Evolutionary conservation across 805 yeast genomes (phyloP).

Genomic region (Starmerella bombi): DNA sequence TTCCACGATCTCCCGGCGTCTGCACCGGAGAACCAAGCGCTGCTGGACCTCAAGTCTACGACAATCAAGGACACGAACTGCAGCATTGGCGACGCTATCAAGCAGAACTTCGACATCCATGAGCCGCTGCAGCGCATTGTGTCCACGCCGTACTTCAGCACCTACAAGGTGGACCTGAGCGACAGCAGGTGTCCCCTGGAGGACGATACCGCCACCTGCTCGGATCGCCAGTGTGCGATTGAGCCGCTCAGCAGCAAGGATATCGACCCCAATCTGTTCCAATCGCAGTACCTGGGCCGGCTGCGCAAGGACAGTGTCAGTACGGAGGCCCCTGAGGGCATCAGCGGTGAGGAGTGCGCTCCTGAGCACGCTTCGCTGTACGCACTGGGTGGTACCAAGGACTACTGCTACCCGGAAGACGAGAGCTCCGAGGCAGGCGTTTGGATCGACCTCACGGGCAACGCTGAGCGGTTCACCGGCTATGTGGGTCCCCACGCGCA

Average conservation of each 20-base stretch:
- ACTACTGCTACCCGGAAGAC: conserved; percentile 35
- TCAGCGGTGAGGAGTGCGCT: conserved; percentile 16
- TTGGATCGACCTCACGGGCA: conserved; percentile 70
- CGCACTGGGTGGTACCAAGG: conserved; percentile 5
- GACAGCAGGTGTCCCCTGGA: conserved; percentile 65
- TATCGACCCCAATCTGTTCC: conserved; percentile 53
- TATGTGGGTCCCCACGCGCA: conserved; percentile 86
- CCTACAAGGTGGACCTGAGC: conserved; percentile 73
- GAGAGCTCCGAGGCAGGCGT: conserved; percentile 36
- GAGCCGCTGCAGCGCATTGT: conserved; percentile 48
- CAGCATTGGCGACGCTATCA: conserved; percentile 35
- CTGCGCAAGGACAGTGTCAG: conserved; percentile 30
- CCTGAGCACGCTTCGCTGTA: conserved; percentile 18
- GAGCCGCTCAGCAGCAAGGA: conserved; percentile 61
- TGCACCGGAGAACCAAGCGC: conserved; percentile 16
- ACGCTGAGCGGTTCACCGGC: conserved; percentile 94
- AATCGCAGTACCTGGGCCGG: conserved; percentile 55
- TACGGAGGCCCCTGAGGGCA: conserved; percentile 20
- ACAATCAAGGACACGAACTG: conserved; percentile 18
- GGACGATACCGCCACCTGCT: conserved; percentile 67
- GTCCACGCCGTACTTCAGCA: conserved; percentile 68
- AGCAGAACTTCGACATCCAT: conserved; percentile 39
- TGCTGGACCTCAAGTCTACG: conserved; percentile 8
- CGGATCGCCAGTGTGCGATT: conserved; percentile 79
- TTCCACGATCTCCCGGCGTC: conserved; percentile 6